Base-by-base conservation (phyloP, 306 rosid genomes). In the Trifolium dubium region DNA sequence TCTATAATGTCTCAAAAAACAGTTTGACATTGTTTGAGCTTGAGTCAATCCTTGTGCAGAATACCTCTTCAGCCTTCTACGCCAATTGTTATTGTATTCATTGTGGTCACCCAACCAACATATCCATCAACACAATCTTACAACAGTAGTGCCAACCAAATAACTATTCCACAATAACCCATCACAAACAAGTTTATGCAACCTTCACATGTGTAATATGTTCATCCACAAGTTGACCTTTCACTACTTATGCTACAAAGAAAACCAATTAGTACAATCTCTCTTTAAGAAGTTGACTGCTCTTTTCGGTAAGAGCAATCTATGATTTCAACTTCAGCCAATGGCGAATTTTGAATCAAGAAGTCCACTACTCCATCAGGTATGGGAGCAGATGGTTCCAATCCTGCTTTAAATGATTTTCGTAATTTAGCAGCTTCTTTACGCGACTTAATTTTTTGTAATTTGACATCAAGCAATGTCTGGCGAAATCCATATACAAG, bases 261-360 rank as follows among this genome's bases (percentile, higher is more conserved):
- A 35, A 35, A 43, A 43, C 14, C 47, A 43, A 11, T 43, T 43
- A 43, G 6, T 5, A 37, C 41, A 37, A 43, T 43, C 49, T 43
- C 15, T 44, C 15, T 44, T 12, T 23, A 44, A 44, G 50, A 44
- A 44, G 15, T 12, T 49, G 23, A n/a, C 18, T 5, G 8, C 19
- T 17, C 19, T 46, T 46, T 46, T 46, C 51, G 4, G 1, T 1
- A 5, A 4, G 17, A 15, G 28, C 28, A 51, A 15, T 51, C 58
- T 15, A 51, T 17, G 10, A 17, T 17, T 17, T 51, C 4, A 51
- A 51, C 58, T 51, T 51, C 5, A 6, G 29, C 11, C 4, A 8
- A 15, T 51, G 58, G 58, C 1, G 58, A 54, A 54, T 54, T 54
- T 54, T 54, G 61, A 54, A 54, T 3, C 61, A 54, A 54, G 32